A percentile compares a stretch with the other conserved stretches of the same genome.
Conservation (phyloP, 805 yeast genomes). For the Ogataea naganishii region DNA sequence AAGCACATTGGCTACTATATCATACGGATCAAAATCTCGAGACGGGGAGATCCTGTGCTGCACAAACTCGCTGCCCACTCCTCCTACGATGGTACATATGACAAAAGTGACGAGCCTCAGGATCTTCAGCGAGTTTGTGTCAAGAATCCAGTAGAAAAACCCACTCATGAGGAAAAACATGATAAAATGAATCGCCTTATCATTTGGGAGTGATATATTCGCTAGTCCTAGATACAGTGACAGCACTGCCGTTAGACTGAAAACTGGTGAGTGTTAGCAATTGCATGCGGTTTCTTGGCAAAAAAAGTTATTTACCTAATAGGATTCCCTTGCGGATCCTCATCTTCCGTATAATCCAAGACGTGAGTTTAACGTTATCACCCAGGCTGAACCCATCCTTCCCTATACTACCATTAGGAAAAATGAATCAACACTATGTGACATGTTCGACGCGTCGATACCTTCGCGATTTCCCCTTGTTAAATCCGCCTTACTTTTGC, state of each 20-base stretch:
- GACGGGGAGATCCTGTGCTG: conserved; percentile 35
- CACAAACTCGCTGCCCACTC: conserved; percentile 38
- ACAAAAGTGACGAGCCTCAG: conserved; percentile 26
- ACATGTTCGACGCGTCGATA: too few species aligned
- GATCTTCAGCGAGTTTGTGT: conserved; percentile 24
- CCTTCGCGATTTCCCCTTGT: too few species aligned
- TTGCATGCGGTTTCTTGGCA: background rate
- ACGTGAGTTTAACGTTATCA: too few species aligned
- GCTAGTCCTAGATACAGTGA: conserved; percentile 42
- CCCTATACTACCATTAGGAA: too few species aligned
- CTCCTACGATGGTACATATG: conserved; percentile 34
- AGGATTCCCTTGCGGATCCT: conserved; percentile 3
- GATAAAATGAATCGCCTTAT: conserved; percentile 37
- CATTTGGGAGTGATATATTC: conserved; percentile 34
- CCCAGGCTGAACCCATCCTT: too few species aligned
- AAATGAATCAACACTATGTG: too few species aligned
- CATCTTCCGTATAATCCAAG: too few species aligned
- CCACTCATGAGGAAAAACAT: conserved; percentile 36
- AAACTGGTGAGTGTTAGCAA: conserved; percentile 7
- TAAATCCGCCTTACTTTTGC: too few species aligned
- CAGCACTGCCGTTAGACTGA: conserved; percentile 9
- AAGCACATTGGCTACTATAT: conserved; percentile 17
- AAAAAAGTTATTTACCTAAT: conserved; percentile 1
- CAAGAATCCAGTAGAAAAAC: conserved; percentile 38
- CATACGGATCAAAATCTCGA: conserved; percentile 33